Evolutionary conservation across 176 grass and related monocot genomes (phyloP).

Genomic region (Oryza australiensis): DNA sequence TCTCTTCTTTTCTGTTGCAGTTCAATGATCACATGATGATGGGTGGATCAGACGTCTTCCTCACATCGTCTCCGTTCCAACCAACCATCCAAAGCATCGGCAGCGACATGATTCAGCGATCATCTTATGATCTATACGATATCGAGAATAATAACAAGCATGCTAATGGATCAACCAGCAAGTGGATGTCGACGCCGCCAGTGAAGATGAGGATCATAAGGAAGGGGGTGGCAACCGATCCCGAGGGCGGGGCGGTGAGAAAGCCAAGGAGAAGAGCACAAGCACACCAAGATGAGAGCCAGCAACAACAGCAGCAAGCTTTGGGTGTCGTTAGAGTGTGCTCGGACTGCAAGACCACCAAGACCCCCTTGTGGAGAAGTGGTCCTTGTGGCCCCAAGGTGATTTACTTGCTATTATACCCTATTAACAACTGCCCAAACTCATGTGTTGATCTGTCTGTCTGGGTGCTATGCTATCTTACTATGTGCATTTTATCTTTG

Average conservation of each 20-base stretch:
- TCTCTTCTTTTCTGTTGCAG: slow-evolving; percentile 40
- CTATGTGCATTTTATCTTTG: slow-evolving; percentile 4
- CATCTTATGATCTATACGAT: slow-evolving; percentile 45
- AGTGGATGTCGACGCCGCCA: slow-evolving; percentile 54
- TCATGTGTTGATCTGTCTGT: slow-evolving; percentile 16
- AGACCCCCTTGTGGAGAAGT: slow-evolving; percentile 95
- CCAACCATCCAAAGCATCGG: slow-evolving; percentile 55
- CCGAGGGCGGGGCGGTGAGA: slow-evolving; percentile 11
- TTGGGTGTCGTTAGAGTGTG: slow-evolving; percentile 75
- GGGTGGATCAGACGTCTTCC: slow-evolving; percentile 44
- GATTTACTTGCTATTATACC: slow-evolving; percentile 21
- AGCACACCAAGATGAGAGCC: slow-evolving; percentile 40
- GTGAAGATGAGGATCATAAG: slow-evolving; percentile 72
- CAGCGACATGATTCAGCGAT: slow-evolving; percentile 50
- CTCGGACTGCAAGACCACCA: slow-evolving; percentile 94
- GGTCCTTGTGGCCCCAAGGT: slow-evolving; percentile 97
- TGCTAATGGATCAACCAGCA: neutral
- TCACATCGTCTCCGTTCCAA: slow-evolving; percentile 1
- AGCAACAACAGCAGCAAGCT: slow-evolving; percentile 31
- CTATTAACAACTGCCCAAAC: neutral
- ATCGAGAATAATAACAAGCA: neutral
- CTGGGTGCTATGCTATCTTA: neutral
- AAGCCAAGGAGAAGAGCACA: slow-evolving; percentile 63
- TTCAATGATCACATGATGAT: slow-evolving; percentile 52
- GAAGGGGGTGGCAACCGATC: slow-evolving; percentile 53